A percentile compares a stretch with the other conserved stretches of the same genome.
phyloP scores from a whole-genome alignment of 2,329 filamentous ascomycete species.

The Fusarium buxicola region DNA sequence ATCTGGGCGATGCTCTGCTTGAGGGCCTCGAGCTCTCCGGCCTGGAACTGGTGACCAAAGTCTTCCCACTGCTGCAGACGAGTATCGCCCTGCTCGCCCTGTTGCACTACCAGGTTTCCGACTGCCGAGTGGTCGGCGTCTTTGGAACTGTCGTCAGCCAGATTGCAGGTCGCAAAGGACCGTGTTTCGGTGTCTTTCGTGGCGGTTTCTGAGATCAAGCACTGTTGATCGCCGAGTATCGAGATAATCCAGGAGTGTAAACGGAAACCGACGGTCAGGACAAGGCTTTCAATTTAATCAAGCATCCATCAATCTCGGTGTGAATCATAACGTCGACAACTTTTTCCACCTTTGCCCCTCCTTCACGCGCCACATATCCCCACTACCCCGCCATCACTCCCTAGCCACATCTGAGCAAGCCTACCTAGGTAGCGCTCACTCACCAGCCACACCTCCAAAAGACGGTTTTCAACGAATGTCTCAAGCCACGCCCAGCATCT shows the following conservation, averaged over 20 bases:
- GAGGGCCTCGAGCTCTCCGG: slow-evolving; percentile 42
- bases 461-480: slow-evolving; percentile 1
- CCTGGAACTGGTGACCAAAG: slow-evolving; percentile 39
- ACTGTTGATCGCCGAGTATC: background rate
- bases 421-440: background rate
- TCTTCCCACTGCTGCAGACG: slow-evolving; percentile 42
- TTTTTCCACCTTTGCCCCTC: slow-evolving; percentile 36
- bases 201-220: background rate
- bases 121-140: slow-evolving; percentile 2
- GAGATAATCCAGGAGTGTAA: background rate
- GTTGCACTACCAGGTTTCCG: background rate
- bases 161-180: too few relatives aligned
- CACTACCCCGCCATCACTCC: slow-evolving; percentile 27
- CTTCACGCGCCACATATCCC: slow-evolving; percentile 22
- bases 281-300: background rate
- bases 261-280: too few relatives aligned
- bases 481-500: slow-evolving; percentile 5
- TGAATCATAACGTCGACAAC: slow-evolving; percentile 33
- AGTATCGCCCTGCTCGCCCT: slow-evolving; percentile 11
- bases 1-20: slow-evolving; percentile 52
- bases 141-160: slow-evolving; percentile 22
- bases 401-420: slow-evolving; percentile 26
- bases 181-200: background rate
- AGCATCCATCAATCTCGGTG: slow-evolving; percentile 26
- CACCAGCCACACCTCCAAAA: slow-evolving; percentile 20